Conservation (phyloP, 164 flowering plant species). For the Hamamelis virginiana region DNA sequence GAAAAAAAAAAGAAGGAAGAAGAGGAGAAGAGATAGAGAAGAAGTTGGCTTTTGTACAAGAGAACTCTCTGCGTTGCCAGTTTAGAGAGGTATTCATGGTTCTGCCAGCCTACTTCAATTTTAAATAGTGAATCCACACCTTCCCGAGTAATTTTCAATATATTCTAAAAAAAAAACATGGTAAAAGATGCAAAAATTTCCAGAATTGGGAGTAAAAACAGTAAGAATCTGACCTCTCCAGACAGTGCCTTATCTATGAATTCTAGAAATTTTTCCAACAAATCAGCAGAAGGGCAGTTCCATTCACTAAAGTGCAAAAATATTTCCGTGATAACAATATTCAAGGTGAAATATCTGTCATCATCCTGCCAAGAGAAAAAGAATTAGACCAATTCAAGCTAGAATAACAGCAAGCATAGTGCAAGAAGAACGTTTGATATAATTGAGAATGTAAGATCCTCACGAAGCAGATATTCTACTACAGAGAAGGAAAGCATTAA, state of each 20-base stretch:
- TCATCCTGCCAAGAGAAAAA: slow-evolving; percentile 50
- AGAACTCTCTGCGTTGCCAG: too few relatives aligned
- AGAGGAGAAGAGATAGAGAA: too few relatives aligned
- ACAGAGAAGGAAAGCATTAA: neutral
- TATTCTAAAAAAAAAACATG: neutral
- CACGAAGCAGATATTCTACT: neutral
- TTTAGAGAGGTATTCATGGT: too few relatives aligned
- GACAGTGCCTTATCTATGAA: slow-evolving; percentile 54
- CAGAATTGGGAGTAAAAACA: neutral
- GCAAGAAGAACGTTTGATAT: neutral
- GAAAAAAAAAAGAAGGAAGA: too few relatives aligned
- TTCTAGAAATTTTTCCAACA: slow-evolving; percentile 51
- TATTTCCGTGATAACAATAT: slow-evolving; percentile 54
- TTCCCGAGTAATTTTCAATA: too few relatives aligned
- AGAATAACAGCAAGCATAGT: neutral
- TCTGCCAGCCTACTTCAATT: neutral
- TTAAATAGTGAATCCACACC: too few relatives aligned
- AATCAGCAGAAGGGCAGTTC: slow-evolving; percentile 33
- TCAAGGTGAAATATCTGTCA: slow-evolving; percentile 54
- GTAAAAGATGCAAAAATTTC: neutral
- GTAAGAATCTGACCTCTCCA: slow-evolving; percentile 52
- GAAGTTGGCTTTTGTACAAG: too few relatives aligned
- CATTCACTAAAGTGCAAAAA: slow-evolving; percentile 54
- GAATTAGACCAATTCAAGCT: slow-evolving; percentile 6
- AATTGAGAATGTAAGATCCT: neutral